Percentiles rank a stretch among this genome's conserved stretches.
Conservation (phyloP, 305 asterid species). For the Fraxinus sp. region DNA sequence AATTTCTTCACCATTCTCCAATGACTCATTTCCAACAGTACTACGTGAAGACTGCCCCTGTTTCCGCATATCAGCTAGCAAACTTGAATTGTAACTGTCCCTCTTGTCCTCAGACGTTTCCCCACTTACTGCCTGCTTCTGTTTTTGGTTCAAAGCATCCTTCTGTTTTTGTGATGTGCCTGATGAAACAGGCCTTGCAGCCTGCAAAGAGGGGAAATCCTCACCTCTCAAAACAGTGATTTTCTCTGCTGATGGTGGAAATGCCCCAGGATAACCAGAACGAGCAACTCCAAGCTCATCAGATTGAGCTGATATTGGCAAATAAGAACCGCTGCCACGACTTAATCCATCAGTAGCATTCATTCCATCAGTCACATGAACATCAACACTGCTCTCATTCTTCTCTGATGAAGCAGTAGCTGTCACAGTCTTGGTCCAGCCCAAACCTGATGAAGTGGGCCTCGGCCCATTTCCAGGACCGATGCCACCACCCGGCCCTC, state of each 20-base stretch:
- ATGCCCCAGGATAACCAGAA: slow-evolving; percentile 42
- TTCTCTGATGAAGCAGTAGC: slow-evolving; percentile 48
- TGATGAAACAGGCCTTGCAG: slow-evolving; percentile 72
- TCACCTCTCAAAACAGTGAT: slow-evolving; percentile 88
- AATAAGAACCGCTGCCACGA: slow-evolving; percentile 52
- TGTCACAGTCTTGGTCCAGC: slow-evolving; percentile 74
- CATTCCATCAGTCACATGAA: slow-evolving; percentile 36
- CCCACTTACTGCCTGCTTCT: slow-evolving; percentile 47
- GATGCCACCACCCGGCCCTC: slow-evolving; percentile 55
- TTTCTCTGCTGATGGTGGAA: slow-evolving; percentile 48
- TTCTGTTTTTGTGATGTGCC: slow-evolving; percentile 68
- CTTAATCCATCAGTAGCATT: slow-evolving; percentile 41
- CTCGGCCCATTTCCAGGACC: slow-evolving; percentile 72
- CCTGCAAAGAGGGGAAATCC: slow-evolving; percentile 94
- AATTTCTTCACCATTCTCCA: slow-evolving; percentile 45
- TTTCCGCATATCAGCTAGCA: slow-evolving; percentile 45
- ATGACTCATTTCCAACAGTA: slow-evolving; percentile 37
- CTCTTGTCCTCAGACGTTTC: slow-evolving; percentile 49
- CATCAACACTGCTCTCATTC: slow-evolving; percentile 39
- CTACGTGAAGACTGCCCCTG: slow-evolving; percentile 43
- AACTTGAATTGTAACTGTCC: slow-evolving; percentile 45
- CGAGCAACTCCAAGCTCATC: slow-evolving; percentile 39
- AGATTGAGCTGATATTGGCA: slow-evolving; percentile 79
- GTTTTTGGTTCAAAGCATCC: slow-evolving; percentile 62
- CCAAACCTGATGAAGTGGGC: slow-evolving; percentile 75